phyloP scores from a whole-genome alignment of 495 filamentous ascomycete species.

The Penicillium desertorum region DNA sequence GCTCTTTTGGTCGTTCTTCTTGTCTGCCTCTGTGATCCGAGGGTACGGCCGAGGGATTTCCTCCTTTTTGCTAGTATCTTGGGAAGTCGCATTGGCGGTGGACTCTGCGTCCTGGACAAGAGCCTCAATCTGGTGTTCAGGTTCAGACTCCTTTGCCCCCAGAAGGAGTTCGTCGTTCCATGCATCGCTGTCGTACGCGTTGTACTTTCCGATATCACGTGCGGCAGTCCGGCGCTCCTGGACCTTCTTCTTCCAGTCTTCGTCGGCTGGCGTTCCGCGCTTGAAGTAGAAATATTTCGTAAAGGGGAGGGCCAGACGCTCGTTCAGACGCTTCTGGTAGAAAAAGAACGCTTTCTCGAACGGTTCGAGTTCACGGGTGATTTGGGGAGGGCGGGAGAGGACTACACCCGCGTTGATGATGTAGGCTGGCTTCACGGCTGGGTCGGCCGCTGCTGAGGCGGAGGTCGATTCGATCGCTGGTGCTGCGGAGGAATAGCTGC shows the following conservation, averaged over 20 bases:
- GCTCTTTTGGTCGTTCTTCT: conserved; percentile 67
- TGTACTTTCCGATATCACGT: conserved; percentile 83
- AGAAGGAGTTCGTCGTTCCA: conserved; percentile 95
- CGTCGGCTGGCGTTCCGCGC: conserved; percentile 75
- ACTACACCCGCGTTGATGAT: conserved; percentile 75
- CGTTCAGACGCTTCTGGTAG: conserved; percentile 96
- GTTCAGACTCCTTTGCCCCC: conserved; percentile 59
- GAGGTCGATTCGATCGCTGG: conserved; percentile 35
- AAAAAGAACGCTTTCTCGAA: conserved; percentile 94
- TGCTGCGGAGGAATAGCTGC: conserved; percentile 47
- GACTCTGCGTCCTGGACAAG: conserved; percentile 76
- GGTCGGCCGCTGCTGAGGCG: conserved; percentile 31
- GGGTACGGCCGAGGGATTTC: conserved; percentile 68
- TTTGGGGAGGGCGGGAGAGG: conserved; percentile 81
- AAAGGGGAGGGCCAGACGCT: conserved; percentile 87
- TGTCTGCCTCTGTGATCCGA: conserved; percentile 77
- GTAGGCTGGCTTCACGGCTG: conserved; percentile 52
- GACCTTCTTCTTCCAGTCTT: conserved; percentile 88
- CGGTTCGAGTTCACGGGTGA: conserved; percentile 77
- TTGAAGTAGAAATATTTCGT: conserved; percentile 95
- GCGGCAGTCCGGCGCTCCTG: conserved; percentile 71
- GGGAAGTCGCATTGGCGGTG: conserved; percentile 61
- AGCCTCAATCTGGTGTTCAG: conserved; percentile 60
- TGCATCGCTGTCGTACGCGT: conserved; percentile 69
- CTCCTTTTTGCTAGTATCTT: conserved; percentile 62